Conservation (phyloP, 169 alveolate species). For the Perkinsus olseni region DNA sequence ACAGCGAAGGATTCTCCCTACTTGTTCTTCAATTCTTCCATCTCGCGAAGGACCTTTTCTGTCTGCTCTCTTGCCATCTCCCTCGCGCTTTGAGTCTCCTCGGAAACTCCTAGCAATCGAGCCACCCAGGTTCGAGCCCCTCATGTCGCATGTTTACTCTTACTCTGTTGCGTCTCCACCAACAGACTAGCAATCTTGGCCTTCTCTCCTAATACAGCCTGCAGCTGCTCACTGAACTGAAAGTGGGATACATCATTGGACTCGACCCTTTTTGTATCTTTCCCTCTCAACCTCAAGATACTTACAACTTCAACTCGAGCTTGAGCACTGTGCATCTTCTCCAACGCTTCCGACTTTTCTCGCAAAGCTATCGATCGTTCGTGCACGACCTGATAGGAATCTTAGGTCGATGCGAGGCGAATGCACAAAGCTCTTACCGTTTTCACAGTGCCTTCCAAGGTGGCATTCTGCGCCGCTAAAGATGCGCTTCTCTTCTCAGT, state of each 20-base stretch:
- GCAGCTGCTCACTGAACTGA: not conserved
- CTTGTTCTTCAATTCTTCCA: not conserved
- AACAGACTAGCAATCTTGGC: not conserved
- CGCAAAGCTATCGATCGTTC: not conserved
- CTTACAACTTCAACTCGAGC: not conserved
- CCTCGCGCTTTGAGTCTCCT: not conserved
- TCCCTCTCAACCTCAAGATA: not conserved
- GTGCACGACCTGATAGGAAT: not conserved
- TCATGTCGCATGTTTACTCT: not conserved
- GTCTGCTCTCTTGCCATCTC: not conserved
- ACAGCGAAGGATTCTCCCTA: not conserved
- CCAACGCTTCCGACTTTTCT: not conserved
- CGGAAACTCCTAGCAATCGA: not conserved
- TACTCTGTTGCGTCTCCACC: not conserved
- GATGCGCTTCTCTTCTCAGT: not conserved
- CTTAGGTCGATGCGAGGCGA: not conserved
- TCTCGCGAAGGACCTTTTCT: not conserved
- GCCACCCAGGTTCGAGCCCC: not conserved
- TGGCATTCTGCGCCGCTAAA: not conserved
- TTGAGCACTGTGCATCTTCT: not conserved
- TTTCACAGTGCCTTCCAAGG: not conserved
- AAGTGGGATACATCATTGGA: not conserved
- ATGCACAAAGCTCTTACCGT: not conserved
- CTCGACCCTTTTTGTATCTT: not conserved
- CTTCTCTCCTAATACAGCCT: not conserved